Conservation (phyloP, 2,329 filamentous ascomycete species). For the Trichoderma sp. region DNA sequence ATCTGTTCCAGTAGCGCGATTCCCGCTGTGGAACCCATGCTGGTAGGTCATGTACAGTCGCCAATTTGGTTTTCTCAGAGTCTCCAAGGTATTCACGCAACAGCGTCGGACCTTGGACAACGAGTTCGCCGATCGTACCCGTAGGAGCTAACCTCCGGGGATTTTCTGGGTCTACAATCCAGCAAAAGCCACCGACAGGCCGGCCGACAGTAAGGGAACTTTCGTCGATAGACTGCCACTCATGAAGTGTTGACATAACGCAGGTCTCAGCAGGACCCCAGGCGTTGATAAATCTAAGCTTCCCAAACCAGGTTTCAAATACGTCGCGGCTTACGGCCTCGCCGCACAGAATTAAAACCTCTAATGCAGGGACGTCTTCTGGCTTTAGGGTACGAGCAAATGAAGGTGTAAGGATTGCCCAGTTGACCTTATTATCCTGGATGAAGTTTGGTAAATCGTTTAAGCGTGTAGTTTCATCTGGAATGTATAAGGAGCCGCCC, state of each 20-base stretch:
- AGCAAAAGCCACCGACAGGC: constrained; percentile 21
- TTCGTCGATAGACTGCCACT: background rate
- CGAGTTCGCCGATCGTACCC: background rate
- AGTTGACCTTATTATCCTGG: background rate
- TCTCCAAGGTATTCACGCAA: constrained; percentile 14
- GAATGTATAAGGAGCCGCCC: constrained; percentile 3
- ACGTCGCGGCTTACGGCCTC: constrained; percentile 6
- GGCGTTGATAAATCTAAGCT: background rate
- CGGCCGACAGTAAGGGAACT: background rate
- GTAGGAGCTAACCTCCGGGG: background rate
- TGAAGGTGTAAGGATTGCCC: background rate
- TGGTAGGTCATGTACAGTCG: background rate
- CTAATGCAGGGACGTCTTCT: background rate
- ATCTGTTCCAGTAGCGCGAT: background rate
- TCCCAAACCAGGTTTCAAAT: background rate
- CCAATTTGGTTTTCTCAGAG: background rate
- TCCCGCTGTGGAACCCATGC: constrained; percentile 4
- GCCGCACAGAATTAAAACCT: background rate
- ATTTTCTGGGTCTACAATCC: constrained; percentile 18
- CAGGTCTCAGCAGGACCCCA: constrained; percentile 21
- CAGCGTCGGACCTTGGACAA: constrained; percentile 13
- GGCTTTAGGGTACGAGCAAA: constrained; percentile 6
- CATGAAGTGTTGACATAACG: background rate
- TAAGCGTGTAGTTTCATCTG: background rate
- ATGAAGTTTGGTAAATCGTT: background rate